Percentiles rank a stretch among this genome's conserved stretches.
Conservation (phyloP, 2,329 filamentous ascomycete species). For the Rhynchosporium secalis region DNA sequence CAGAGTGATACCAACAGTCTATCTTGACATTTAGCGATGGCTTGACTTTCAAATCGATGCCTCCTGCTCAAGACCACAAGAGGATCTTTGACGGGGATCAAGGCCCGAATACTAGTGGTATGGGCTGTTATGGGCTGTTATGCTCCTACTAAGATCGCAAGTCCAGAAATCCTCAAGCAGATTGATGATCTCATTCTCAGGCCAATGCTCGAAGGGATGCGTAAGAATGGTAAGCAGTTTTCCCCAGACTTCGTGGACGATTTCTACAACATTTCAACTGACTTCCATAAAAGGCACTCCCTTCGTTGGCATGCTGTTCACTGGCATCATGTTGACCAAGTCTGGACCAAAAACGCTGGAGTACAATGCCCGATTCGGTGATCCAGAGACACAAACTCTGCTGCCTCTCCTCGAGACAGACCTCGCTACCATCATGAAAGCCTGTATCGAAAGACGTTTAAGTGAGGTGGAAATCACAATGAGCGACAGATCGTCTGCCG, state of each 20-base stretch:
- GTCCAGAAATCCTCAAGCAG: slow-evolving; percentile 64
- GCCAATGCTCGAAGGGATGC: slow-evolving; percentile 87
- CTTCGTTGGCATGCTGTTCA: slow-evolving; percentile 79
- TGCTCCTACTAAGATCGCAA: slow-evolving; percentile 76
- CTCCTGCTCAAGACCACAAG: slow-evolving; percentile 96
- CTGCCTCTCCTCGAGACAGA: slow-evolving; percentile 82
- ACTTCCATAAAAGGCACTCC: not conserved
- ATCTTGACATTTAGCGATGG: slow-evolving; percentile 92
- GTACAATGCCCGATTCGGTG: slow-evolving; percentile 91
- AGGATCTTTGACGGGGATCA: slow-evolving; percentile 85
- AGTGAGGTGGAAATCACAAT: slow-evolving; percentile 68
- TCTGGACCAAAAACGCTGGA: slow-evolving; percentile 80
- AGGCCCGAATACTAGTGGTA: slow-evolving; percentile 93
- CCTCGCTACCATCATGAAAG: slow-evolving; percentile 84
- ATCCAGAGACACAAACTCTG: slow-evolving; percentile 88
- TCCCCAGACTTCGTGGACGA: not conserved
- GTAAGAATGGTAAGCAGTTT: slow-evolving; percentile 63
- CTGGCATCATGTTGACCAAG: slow-evolving; percentile 87
- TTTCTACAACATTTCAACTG: not conserved
- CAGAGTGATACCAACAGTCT: no score
- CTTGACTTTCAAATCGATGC: slow-evolving; percentile 76
- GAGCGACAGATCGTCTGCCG: slow-evolving; percentile 73
- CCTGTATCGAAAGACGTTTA: slow-evolving; percentile 75
- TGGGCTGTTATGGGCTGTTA: slow-evolving; percentile 99
- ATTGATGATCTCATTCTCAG: slow-evolving; percentile 80